phyloP scores from a whole-genome alignment of 2,329 filamentous ascomycete genomes.

The Trichoderma citrinoviride region DNA sequence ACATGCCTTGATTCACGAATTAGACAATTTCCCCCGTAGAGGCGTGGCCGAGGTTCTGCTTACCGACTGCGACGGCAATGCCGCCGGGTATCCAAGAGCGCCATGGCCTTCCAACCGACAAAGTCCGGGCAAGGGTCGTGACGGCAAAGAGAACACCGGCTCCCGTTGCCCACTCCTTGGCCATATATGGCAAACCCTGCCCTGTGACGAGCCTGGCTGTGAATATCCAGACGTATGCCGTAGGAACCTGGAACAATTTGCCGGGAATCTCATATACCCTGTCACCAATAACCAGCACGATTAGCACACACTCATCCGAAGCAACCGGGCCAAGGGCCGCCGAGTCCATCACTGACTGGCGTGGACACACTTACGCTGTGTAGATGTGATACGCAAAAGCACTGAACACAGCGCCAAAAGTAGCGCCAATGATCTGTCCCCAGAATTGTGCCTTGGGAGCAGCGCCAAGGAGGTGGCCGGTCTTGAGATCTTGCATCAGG shows the following conservation, averaged over 20 bases:
- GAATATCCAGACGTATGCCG: constrained; percentile 96
- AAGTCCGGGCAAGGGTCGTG: constrained; percentile 69
- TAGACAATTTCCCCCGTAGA: not conserved
- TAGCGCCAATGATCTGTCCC: constrained; percentile 88
- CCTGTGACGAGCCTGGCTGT: constrained; percentile 92
- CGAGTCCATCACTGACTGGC: too few relatives aligned
- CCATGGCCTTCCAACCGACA: constrained; percentile 58
- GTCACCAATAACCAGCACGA: not conserved
- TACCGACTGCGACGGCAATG: constrained; percentile 90
- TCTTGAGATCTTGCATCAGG: constrained; percentile 96
- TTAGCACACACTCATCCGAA: too few relatives aligned
- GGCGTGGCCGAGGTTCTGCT: constrained; percentile 24
- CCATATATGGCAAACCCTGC: constrained; percentile 80
- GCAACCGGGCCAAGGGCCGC: too few relatives aligned
- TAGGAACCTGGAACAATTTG: constrained; percentile 88
- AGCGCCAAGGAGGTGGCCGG: constrained; percentile 87
- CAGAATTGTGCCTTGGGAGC: constrained; percentile 95
- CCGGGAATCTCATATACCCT: constrained; percentile 86
- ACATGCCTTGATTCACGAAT: constrained; percentile 65
- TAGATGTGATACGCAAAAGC: constrained; percentile 88
- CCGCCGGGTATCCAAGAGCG: constrained; percentile 79
- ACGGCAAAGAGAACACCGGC: constrained; percentile 72
- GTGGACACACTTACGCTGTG: constrained; percentile 49
- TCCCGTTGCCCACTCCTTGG: constrained; percentile 72
- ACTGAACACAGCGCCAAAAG: constrained; percentile 79